phyloP scores from a whole-genome alignment of 179 eudicot species.

The Gypsophila paniculata region DNA sequence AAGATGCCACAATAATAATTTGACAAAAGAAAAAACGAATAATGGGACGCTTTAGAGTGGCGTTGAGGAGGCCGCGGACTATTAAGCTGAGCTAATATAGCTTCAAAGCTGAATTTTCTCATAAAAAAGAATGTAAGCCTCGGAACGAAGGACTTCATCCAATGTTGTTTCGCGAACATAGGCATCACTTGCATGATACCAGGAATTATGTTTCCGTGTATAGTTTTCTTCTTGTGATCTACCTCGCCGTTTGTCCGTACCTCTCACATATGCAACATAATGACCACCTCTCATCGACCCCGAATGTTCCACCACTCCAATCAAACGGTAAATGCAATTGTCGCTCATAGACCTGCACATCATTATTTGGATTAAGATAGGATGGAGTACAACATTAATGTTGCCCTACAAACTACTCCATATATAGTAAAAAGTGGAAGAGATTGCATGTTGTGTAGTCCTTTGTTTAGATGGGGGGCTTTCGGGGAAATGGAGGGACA shows the following conservation, averaged over 20 bases:
- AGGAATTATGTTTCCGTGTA: constrained; percentile 30
- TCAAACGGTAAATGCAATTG: constrained; percentile 44
- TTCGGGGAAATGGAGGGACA: too few species aligned
- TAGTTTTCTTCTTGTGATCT: constrained; percentile 28
- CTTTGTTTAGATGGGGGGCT: too few species aligned
- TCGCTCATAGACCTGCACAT: constrained; percentile 50
- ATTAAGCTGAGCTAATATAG: not conserved
- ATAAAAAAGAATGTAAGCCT: constrained; percentile 83
- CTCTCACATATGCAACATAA: constrained; percentile 71
- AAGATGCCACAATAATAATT: too few species aligned
- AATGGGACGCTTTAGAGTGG: constrained; percentile 2
- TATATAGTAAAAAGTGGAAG: too few species aligned
- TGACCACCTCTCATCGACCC: constrained; percentile 88
- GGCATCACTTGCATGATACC: constrained; percentile 83
- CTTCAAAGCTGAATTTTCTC: constrained; percentile 42
- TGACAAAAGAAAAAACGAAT: constrained; percentile 12
- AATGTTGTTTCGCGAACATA: constrained; percentile 52
- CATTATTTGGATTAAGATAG: not conserved
- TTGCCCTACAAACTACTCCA: too few species aligned
- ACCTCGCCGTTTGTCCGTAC: constrained; percentile 19
- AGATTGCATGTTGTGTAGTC: too few species aligned
- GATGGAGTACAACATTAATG: too few species aligned
- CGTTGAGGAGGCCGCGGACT: too few species aligned
- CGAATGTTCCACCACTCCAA: constrained; percentile 81
- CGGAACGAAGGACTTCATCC: constrained; percentile 62